Conservation (phyloP, 768 basidiomycete genomes). For the Mrakia blollopis region DNA sequence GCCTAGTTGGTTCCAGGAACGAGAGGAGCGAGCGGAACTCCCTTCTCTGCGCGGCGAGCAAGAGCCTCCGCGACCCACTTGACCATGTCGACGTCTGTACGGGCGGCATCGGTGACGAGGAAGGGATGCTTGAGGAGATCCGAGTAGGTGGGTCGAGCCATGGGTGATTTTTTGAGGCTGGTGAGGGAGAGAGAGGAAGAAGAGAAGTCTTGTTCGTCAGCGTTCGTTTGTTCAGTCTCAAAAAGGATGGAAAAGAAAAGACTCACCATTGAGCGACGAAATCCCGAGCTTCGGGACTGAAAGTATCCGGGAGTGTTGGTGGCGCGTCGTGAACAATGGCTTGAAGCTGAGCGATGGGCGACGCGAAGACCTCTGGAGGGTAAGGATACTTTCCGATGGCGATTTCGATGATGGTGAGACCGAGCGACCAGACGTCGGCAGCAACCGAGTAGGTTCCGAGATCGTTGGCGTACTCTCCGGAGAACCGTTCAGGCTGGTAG, state of each 20-base stretch:
- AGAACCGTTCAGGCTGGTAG: constrained; percentile 84
- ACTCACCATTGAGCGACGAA: constrained; percentile 69
- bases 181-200: not conserved
- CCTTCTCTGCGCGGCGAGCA: constrained; percentile 38
- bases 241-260: not conserved
- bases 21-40: constrained; percentile 14
- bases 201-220: constrained; percentile 25
- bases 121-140: constrained; percentile 80
- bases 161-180: constrained; percentile 69
- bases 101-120: constrained; percentile 57
- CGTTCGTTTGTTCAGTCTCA: not conserved
- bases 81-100: constrained; percentile 71
- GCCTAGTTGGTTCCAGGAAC: constrained; percentile 4
- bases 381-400: constrained; percentile 86
- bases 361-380: constrained; percentile 93
- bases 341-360: constrained; percentile 93
- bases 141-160: constrained; percentile 71
- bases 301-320: constrained; percentile 72
- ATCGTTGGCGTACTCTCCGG: constrained; percentile 82
- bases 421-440: constrained; percentile 93
- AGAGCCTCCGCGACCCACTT: constrained; percentile 62
- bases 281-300: constrained; percentile 65
- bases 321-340: constrained; percentile 95
- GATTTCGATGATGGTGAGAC: constrained; percentile 88
- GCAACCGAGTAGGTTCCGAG: constrained; percentile 89